Evolutionary conservation across 495 filamentous ascomycete genomes (phyloP).

Genomic region (Lindgomyces ingoldianus): DNA sequence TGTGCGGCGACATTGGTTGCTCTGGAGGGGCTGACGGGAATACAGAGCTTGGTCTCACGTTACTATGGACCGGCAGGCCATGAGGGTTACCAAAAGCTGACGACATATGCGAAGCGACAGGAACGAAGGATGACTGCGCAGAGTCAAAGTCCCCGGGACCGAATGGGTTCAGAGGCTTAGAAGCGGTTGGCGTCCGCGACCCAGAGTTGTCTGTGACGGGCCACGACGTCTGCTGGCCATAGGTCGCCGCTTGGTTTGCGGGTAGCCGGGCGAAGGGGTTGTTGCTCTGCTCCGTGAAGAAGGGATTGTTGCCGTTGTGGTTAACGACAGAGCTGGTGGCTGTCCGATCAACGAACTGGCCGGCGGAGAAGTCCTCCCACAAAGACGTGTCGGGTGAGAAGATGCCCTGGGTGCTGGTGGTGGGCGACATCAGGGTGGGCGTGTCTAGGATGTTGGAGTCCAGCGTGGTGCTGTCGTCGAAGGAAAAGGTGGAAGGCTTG

Average conservation of each 20-base stretch:
- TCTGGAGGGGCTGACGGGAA: constrained; percentile 46
- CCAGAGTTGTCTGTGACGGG: constrained; percentile 42
- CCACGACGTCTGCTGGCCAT: constrained; percentile 48
- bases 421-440: constrained; percentile 44
- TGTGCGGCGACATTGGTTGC: constrained; percentile 61
- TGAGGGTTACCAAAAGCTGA: constrained; percentile 34
- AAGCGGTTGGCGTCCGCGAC: constrained; percentile 47
- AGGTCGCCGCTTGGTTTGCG: constrained; percentile 47
- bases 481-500: constrained; percentile 39
- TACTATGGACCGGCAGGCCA: constrained; percentile 37
- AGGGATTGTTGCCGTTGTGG: constrained; percentile 36
- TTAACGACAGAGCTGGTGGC: constrained; percentile 30
- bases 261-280: constrained; percentile 52
- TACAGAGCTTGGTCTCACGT: constrained; percentile 39
- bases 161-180: constrained; percentile 42
- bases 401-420: constrained; percentile 37
- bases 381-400: constrained; percentile 37
- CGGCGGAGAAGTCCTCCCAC: constrained; percentile 42
- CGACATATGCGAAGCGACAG: constrained; percentile 38
- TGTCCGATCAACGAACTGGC: constrained; percentile 39
- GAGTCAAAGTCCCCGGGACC: constrained; percentile 44
- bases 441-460: constrained; percentile 44
- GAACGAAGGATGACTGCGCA: constrained; percentile 50
- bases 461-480: constrained; percentile 40
- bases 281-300: constrained; percentile 49